Conservation (phyloP, 1,284 basidiomycete species). For the Ceratobasidium sp. region DNA sequence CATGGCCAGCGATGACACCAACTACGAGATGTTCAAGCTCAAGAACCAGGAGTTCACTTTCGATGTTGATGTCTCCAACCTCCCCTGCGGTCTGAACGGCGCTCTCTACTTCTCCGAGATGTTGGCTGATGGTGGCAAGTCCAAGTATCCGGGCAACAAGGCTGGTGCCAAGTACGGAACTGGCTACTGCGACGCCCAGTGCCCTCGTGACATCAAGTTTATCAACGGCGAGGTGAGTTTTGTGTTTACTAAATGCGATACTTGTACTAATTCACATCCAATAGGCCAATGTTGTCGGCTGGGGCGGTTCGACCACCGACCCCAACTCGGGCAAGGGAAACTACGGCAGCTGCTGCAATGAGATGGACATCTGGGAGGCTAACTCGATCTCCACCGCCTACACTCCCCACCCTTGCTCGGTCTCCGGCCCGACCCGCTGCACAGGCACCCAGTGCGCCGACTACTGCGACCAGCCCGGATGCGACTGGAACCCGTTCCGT, state of each 20-base stretch:
- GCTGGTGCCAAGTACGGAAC: slow-evolving; percentile 64
- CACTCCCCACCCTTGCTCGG: too few relatives aligned
- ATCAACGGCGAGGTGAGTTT: slow-evolving; percentile 54
- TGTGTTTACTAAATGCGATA: background rate
- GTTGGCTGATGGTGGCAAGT: slow-evolving; percentile 62
- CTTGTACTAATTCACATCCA: background rate
- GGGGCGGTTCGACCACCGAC: slow-evolving; percentile 47
- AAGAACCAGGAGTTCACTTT: slow-evolving; percentile 64
- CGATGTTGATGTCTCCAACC: slow-evolving; percentile 62
- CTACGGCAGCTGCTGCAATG: too few relatives aligned
- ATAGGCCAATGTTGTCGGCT: slow-evolving; percentile 38
- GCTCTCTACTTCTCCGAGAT: slow-evolving; percentile 60
- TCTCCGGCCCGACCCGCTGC: too few relatives aligned
- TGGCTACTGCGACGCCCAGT: slow-evolving; percentile 65
- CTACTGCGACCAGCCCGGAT: too few relatives aligned
- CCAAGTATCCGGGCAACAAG: slow-evolving; percentile 60
- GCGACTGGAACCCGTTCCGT: too few relatives aligned
- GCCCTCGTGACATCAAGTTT: slow-evolving; percentile 59
- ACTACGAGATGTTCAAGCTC: slow-evolving; percentile 45
- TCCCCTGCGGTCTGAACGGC: slow-evolving; percentile 64
- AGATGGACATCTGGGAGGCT: too few relatives aligned
- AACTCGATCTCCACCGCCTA: too few relatives aligned
- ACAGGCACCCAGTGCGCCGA: too few relatives aligned
- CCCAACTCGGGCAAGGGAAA: too few relatives aligned
- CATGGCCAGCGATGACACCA: slow-evolving; percentile 46